Percentiles rank a stretch among this genome's conserved stretches.
These are phyloP conservation scores for Penicillium occitanis DNA, from an alignment of 2,329 filamentous ascomycete genomes.

Conservation along the genomic window DNA sequence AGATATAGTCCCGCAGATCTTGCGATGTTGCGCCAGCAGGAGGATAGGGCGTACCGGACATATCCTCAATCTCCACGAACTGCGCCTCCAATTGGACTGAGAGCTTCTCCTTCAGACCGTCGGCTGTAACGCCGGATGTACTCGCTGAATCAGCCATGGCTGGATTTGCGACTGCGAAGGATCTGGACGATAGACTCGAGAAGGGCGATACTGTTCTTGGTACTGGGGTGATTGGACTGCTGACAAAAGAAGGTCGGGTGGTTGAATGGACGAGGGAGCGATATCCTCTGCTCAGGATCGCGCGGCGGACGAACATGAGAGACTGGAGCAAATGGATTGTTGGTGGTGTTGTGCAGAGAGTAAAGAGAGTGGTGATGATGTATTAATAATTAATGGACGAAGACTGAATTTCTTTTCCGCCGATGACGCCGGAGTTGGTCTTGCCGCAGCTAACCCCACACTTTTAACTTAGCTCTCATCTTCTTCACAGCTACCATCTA, in stretches of 20 bases:
- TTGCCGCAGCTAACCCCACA: slow-evolving; percentile 12
- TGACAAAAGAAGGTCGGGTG: slow-evolving; percentile 21
- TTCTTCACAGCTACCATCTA: neutral
- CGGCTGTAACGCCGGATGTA: slow-evolving; percentile 68
- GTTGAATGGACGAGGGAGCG: slow-evolving; percentile 38
- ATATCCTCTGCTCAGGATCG: slow-evolving; percentile 41
- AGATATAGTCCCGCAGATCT: neutral
- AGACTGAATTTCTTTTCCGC: slow-evolving; percentile 12
- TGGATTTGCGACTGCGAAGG: slow-evolving; percentile 36
- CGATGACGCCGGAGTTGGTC: slow-evolving; percentile 16
- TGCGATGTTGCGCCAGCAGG: neutral
- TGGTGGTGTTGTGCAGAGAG: neutral
- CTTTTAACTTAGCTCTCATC: neutral
- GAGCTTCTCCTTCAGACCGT: slow-evolving; percentile 67
- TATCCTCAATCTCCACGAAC: slow-evolving; percentile 85
- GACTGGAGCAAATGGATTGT: neutral
- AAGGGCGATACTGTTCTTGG: slow-evolving; percentile 25
- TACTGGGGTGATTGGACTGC: slow-evolving; percentile 16
- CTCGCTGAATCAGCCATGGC: slow-evolving; percentile 50
- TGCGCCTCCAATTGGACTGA: slow-evolving; percentile 68
- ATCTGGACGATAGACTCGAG: slow-evolving; percentile 38
- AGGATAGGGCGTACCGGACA: slow-evolving; percentile 66
- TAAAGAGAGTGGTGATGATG: neutral
- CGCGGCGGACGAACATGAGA: slow-evolving; percentile 41
- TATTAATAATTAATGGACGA: slow-evolving; percentile 1